These are phyloP conservation scores for Coffea eugenioides DNA, from an alignment of 257 asterid species.

Conservation along the genomic window DNA sequence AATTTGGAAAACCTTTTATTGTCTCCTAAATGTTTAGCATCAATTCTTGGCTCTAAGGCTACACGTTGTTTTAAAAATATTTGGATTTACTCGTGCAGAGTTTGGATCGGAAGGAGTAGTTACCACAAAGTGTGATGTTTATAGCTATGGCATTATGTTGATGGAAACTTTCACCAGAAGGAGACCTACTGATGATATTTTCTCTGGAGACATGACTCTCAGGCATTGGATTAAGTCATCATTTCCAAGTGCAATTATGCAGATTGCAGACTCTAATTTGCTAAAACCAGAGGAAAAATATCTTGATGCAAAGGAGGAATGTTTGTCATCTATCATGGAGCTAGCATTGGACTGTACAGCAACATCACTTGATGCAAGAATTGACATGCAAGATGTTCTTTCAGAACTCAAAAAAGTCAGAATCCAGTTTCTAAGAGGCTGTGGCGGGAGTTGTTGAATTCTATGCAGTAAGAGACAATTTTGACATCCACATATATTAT, in stretches of 20 bases:
- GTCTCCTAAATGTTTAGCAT: background rate
- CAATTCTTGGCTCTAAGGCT: too few relatives aligned
- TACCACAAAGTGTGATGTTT: conserved; percentile 7
- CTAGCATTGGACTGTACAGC: conserved; percentile 11
- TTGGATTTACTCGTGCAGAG: background rate
- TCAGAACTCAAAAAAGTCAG: background rate
- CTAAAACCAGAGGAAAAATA: background rate
- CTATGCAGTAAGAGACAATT: too few relatives aligned
- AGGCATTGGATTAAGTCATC: background rate
- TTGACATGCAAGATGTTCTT: conserved; percentile 8
- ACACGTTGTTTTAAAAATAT: background rate
- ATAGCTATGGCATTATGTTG: conserved; percentile 14
- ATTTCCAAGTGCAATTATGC: background rate
- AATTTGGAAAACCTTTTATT: background rate
- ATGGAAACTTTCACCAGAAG: conserved; percentile 16
- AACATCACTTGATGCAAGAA: background rate
- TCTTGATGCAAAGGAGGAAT: background rate
- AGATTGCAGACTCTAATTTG: conserved; percentile 2
- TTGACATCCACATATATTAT: too few relatives aligned
- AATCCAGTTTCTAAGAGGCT: too few relatives aligned
- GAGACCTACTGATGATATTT: conserved; percentile 7
- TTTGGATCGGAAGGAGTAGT: conserved; percentile 8
- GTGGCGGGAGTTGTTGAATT: too few relatives aligned
- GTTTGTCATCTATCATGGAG: background rate
- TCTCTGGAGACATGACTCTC: conserved; percentile 5